These are phyloP conservation scores for Allomyces macrogynus DNA, from an alignment of 192 early-diverging fungal species.

Conservation along the genomic window DNA sequence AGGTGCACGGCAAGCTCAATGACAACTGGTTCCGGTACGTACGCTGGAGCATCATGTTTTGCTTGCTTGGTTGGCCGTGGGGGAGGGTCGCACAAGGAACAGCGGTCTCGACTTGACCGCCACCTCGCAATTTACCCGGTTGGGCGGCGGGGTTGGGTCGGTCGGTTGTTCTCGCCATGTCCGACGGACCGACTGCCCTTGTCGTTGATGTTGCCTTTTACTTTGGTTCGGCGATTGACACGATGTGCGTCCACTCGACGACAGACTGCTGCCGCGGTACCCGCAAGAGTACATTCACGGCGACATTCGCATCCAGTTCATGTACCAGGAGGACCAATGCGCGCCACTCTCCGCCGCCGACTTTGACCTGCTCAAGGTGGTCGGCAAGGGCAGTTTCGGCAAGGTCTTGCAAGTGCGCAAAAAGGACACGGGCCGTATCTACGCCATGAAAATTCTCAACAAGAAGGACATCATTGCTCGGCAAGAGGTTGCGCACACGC, in stretches of 20 bases:
- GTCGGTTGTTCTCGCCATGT: too few relatives aligned
- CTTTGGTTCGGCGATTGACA: not conserved
- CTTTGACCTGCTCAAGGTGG: slow-evolving; percentile 84
- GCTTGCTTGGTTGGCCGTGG: too few relatives aligned
- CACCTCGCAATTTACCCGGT: too few relatives aligned
- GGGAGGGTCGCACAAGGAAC: too few relatives aligned
- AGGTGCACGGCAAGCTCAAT: slow-evolving; percentile 24
- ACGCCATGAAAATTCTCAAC: slow-evolving; percentile 88
- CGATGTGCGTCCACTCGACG: not conserved
- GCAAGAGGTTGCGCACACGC: slow-evolving; percentile 79
- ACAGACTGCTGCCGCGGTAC: slow-evolving; percentile 14
- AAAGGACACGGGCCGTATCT: slow-evolving; percentile 75
- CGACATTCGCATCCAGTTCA: slow-evolving; percentile 46
- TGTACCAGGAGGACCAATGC: slow-evolving; percentile 45
- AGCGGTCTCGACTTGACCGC: too few relatives aligned
- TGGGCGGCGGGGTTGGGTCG: too few relatives aligned
- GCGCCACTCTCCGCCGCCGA: slow-evolving; percentile 64
- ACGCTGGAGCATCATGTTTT: too few relatives aligned
- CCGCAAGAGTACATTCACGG: slow-evolving; percentile 42
- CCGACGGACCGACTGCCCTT: too few relatives aligned
- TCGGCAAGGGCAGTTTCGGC: slow-evolving; percentile 92
- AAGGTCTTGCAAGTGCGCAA: slow-evolving; percentile 95
- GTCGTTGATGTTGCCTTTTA: too few relatives aligned
- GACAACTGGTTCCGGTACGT: slow-evolving; percentile 27
- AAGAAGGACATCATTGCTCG: slow-evolving; percentile 88